These are phyloP conservation scores for Melaleuca alternifolia DNA, from an alignment of 345 rosid genomes.

Conservation along the genomic window DNA sequence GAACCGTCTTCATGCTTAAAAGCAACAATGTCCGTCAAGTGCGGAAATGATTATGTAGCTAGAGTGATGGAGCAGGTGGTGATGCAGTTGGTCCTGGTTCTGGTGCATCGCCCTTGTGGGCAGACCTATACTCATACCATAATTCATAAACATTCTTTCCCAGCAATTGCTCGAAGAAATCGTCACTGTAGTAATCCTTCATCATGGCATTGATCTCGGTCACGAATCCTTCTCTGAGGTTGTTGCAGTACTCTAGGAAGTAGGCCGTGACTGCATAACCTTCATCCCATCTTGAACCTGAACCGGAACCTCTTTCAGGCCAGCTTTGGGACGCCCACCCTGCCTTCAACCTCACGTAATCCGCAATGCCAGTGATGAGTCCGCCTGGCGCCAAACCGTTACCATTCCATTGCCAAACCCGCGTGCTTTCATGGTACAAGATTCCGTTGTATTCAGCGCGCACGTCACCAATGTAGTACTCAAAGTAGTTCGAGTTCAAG, in stretches of 20 bases:
- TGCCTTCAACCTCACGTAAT: conserved; percentile 1
- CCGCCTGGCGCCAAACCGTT: background rate
- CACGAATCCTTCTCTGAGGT: background rate
- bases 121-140: background rate
- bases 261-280: background rate
- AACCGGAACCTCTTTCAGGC: background rate
- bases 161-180: background rate
- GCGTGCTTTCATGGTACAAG: background rate
- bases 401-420: conserved; percentile 4
- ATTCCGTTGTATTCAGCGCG: background rate
- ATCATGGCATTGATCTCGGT: background rate
- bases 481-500: background rate
- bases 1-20: background rate
- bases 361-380: background rate
- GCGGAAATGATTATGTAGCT: background rate
- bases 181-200: background rate
- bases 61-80: background rate
- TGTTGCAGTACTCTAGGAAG: conserved; percentile 1
- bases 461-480: background rate
- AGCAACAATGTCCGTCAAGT: background rate
- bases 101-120: background rate
- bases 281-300: background rate
- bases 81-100: background rate
- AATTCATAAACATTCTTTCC: background rate
- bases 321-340: conserved; percentile 1